These are phyloP conservation scores for Picochlorum costavermella DNA, from an alignment of 139 green algal genomes.

Conservation along the genomic window DNA sequence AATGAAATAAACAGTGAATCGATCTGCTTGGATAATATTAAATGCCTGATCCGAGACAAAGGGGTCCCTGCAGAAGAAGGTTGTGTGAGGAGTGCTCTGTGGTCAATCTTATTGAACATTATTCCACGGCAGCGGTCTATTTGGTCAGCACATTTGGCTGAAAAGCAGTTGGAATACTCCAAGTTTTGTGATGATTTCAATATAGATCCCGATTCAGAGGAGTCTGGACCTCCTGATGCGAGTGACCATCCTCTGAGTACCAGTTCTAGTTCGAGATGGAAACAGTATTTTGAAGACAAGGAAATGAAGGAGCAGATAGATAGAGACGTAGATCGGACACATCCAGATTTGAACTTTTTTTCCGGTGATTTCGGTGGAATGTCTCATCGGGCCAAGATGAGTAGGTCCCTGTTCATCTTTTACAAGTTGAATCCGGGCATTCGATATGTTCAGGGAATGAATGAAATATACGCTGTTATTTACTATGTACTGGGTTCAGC, in stretches of 20 bases:
- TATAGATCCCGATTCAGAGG: slow-evolving; percentile 56
- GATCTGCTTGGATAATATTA: slow-evolving; percentile 50
- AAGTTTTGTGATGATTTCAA: slow-evolving; percentile 84
- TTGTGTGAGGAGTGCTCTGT: slow-evolving; percentile 53
- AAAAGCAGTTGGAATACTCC: slow-evolving; percentile 67
- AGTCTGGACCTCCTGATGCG: slow-evolving; percentile 12
- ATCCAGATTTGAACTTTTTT: slow-evolving; percentile 96
- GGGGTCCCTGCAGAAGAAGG: slow-evolving; percentile 62
- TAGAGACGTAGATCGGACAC: slow-evolving; percentile 86
- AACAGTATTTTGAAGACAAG: slow-evolving; percentile 56
- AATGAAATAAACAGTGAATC: slow-evolving; percentile 1
- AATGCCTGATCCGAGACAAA: slow-evolving; percentile 38
- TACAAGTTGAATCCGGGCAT: slow-evolving; percentile 96
- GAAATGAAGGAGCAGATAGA: slow-evolving; percentile 77
- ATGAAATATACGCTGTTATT: slow-evolving; percentile 88
- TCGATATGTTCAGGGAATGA: slow-evolving; percentile 96
- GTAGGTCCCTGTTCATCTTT: slow-evolving; percentile 86
- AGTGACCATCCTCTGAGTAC: slow-evolving; percentile 78
- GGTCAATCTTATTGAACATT: slow-evolving; percentile 80
- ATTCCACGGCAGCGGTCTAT: slow-evolving; percentile 53
- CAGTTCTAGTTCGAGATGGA: slow-evolving; percentile 52
- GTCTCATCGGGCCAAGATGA: slow-evolving; percentile 42
- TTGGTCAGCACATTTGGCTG: slow-evolving; percentile 50
- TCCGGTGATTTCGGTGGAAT: slow-evolving; percentile 38
- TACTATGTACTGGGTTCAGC: slow-evolving; percentile 74